Evolutionary conservation across 345 rosid genomes (phyloP).

Genomic region (Brassica cretica): DNA sequence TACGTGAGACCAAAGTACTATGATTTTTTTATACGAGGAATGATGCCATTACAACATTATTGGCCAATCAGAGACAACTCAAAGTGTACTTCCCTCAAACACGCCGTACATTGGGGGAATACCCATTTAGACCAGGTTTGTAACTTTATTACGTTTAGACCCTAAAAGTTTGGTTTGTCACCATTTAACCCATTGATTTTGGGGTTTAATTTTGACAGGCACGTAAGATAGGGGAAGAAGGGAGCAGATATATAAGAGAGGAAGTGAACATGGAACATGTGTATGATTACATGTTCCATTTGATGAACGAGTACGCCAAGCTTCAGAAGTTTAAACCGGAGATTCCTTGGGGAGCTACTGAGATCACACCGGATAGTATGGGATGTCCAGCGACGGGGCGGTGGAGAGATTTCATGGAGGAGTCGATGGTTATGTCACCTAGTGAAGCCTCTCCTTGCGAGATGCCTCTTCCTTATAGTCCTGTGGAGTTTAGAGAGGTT

Average conservation of each 20-base stretch:
- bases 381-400: slow-evolving; percentile 43
- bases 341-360: slow-evolving; percentile 43
- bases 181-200: not conserved
- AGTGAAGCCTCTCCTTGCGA: slow-evolving; percentile 45
- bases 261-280: slow-evolving; percentile 49
- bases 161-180: not conserved
- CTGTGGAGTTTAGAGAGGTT: slow-evolving; percentile 18
- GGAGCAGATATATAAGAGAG: slow-evolving; percentile 54
- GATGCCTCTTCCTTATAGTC: slow-evolving; percentile 51
- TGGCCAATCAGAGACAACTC: slow-evolving; percentile 50
- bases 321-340: slow-evolving; percentile 50
- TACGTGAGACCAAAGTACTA: slow-evolving; percentile 44
- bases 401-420: slow-evolving; percentile 46
- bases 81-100: slow-evolving; percentile 35
- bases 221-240: slow-evolving; percentile 45
- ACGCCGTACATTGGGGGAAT: slow-evolving; percentile 41
- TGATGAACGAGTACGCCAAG: slow-evolving; percentile 46
- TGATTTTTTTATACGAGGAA: slow-evolving; percentile 52
- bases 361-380: slow-evolving; percentile 46
- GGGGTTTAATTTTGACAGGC: slow-evolving; percentile 42
- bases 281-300: slow-evolving; percentile 65
- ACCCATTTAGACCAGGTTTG: slow-evolving; percentile 23
- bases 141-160: not conserved
- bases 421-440: slow-evolving; percentile 54
- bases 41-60: slow-evolving; percentile 52